Base-by-base conservation (phyloP, 2,329 filamentous ascomycete genomes). In the Fusarium secorum region DNA sequence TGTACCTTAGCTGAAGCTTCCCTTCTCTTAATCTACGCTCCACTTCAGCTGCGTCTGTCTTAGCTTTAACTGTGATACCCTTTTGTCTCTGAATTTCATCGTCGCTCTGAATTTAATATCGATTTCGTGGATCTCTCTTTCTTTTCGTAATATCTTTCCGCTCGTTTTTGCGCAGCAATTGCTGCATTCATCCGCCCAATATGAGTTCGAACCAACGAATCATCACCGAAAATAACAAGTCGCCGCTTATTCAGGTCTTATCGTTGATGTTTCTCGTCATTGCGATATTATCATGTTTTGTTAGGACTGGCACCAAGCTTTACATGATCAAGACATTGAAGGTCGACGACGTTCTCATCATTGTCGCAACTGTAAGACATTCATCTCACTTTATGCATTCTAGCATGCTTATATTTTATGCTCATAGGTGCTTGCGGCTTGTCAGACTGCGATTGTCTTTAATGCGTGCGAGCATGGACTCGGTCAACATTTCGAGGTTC, bases 211-310 rank as follows among this genome's bases (percentile, higher is more conserved):
- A 20, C 78, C 75, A 76, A 13, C 60, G 66, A 35, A 44, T 76
- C 44, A 75, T 78, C 32, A 78, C 74, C 2, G 77, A 74, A 60
- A 65, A 45, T 24, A 75, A 78, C 74, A 78, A 78, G 68, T 73
- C 76, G 18, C 77, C 77, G 11, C 74, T 78, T 13, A 70, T 78
- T 18, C 70, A 78, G 52, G 75, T 78, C 39, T 60, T 78, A 57
- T 67, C 74, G 5, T 66, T 77, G 33, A 77, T 78, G 74, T 78
- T 78, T 24, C 58, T 78, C 7, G 75, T 78, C 39, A 71, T 78
- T 22, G 68, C 70, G 6, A 63, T 78, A 10, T 71, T 78, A 1
- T 54, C 77, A 2, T 77, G 75, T 13, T 24, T 71, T 20, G 77
- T 77, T 9, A 72, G 77, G 10, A 58, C 58, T 0, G 74, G 76